Conservation (phyloP, 129 eudicot genomes). For the Mikania micrantha region DNA sequence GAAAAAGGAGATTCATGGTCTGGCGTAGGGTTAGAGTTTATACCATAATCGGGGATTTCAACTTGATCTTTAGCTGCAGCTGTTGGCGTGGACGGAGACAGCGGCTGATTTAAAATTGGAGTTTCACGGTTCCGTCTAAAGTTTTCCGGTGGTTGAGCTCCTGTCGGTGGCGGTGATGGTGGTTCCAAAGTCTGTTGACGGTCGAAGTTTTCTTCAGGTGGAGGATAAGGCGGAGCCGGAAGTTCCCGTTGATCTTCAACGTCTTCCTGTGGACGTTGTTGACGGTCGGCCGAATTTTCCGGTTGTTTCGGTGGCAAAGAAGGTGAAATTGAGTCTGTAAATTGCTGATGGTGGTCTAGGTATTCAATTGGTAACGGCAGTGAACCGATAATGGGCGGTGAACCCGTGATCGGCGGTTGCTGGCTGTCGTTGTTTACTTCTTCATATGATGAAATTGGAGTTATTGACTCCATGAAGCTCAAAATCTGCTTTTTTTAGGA, state of each 20-base stretch:
- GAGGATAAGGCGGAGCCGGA: conserved; percentile 18
- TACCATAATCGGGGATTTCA: conserved; percentile 11
- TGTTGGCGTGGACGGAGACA: neutral
- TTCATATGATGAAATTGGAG: conserved; percentile 21
- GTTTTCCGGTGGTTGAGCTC: conserved; percentile 8
- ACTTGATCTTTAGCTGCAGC: neutral
- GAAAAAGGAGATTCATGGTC: conserved; percentile 10
- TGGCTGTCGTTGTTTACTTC: conserved; percentile 6
- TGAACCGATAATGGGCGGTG: too few relatives aligned
- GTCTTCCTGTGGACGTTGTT: conserved; percentile 7
- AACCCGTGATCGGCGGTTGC: neutral
- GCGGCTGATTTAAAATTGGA: conserved; percentile 12
- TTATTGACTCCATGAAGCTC: conserved; percentile 18
- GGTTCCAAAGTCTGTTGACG: conserved; percentile 5
- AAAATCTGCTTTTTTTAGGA: neutral
- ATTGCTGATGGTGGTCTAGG: conserved; percentile 9
- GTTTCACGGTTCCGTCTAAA: neutral
- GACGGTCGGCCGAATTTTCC: conserved; percentile 1
- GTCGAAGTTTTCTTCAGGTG: conserved; percentile 4
- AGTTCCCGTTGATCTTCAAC: conserved; percentile 8
- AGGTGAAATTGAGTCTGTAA: conserved; percentile 17
- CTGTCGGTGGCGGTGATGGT: conserved; percentile 24
- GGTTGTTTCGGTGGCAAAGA: conserved; percentile 3
- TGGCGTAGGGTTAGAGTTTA: conserved; percentile 4
- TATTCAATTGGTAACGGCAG: conserved; percentile 12